Evolutionary conservation across 2,329 filamentous ascomycete genomes (phyloP).

Genomic region (Ophioceras dolichostomum): DNA sequence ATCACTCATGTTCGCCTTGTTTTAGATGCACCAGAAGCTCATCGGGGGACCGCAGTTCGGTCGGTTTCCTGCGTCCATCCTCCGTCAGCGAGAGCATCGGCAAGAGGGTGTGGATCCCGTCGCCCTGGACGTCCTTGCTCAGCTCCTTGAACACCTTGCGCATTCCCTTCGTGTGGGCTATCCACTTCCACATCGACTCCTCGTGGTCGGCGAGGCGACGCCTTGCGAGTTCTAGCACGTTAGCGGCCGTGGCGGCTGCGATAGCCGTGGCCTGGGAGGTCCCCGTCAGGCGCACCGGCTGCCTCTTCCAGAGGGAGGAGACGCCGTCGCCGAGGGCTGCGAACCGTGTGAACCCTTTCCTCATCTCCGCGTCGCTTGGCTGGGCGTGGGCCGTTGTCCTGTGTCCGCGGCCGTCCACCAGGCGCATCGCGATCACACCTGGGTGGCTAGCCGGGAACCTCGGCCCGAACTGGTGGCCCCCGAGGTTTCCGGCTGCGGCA

Average conservation of each 20-base stretch:
- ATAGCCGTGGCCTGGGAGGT: not conserved
- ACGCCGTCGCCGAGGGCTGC: not conserved
- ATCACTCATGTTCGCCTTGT: too few species aligned
- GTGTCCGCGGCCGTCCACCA: not conserved
- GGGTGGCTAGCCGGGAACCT: not conserved
- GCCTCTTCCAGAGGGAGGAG: not conserved
- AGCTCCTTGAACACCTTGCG: not conserved
- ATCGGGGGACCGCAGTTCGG: too few species aligned
- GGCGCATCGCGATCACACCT: not conserved
- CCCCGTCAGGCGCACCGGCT: not conserved
- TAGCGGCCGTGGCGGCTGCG: not conserved
- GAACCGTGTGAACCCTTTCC: not conserved
- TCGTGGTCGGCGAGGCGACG: not conserved
- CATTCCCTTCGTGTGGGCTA: not conserved
- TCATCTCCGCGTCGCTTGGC: too few species aligned
- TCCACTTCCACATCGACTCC: not conserved
- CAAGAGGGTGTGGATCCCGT: too few species aligned
- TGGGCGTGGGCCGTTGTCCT: not conserved
- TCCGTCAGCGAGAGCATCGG: too few species aligned
- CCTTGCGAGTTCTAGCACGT: not conserved
- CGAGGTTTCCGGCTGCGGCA: not conserved
- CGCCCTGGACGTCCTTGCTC: too few species aligned
- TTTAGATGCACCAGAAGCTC: too few species aligned
- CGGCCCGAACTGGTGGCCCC: not conserved
- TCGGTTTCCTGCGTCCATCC: too few species aligned